Conservation (phyloP, 768 basidiomycete species). For the Boletus sp. region DNA sequence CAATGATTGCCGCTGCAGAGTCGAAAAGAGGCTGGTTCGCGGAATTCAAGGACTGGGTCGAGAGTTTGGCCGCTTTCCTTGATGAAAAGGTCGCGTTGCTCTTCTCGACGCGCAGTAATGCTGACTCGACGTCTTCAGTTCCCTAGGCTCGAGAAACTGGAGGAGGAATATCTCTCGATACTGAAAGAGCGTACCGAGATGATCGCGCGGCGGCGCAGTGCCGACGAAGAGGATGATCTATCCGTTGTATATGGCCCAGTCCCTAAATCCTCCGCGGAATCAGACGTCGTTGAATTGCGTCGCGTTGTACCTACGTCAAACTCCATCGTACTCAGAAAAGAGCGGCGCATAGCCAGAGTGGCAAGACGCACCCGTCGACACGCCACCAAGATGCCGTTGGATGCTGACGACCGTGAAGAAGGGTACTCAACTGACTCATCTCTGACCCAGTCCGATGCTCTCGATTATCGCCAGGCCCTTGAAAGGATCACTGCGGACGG, state of each 20-base stretch:
- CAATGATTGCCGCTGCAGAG: constrained; percentile 72
- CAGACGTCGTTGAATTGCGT: constrained; percentile 60
- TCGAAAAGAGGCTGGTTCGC: constrained; percentile 79
- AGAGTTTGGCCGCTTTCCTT: constrained; percentile 78
- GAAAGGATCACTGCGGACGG: constrained; percentile 48
- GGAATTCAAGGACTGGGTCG: constrained; percentile 76
- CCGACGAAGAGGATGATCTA: constrained; percentile 81
- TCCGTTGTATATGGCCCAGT: constrained; percentile 61
- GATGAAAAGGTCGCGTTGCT: constrained; percentile 70
- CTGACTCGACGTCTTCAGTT: constrained; percentile 44
- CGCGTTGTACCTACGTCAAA: constrained; percentile 47
- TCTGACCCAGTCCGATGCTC: constrained; percentile 59
- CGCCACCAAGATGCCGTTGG: constrained; percentile 22
- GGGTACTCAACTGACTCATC: constrained; percentile 87
- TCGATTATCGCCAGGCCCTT: constrained; percentile 66
- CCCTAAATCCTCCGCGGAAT: constrained; percentile 30
- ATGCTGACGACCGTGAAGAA: constrained; percentile 49
- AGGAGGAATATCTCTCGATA: constrained; percentile 69
- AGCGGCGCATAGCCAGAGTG: constrained; percentile 57
- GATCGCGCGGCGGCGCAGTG: constrained; percentile 59
- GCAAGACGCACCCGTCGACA: constrained; percentile 51
- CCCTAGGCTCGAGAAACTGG: constrained; percentile 72
- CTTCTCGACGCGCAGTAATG: background rate
- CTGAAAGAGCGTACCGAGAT: constrained; percentile 72
- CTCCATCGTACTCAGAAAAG: constrained; percentile 42